phyloP scores from a whole-genome alignment of 208 protist genomes.

The Acanthamoeba healyi region DNA sequence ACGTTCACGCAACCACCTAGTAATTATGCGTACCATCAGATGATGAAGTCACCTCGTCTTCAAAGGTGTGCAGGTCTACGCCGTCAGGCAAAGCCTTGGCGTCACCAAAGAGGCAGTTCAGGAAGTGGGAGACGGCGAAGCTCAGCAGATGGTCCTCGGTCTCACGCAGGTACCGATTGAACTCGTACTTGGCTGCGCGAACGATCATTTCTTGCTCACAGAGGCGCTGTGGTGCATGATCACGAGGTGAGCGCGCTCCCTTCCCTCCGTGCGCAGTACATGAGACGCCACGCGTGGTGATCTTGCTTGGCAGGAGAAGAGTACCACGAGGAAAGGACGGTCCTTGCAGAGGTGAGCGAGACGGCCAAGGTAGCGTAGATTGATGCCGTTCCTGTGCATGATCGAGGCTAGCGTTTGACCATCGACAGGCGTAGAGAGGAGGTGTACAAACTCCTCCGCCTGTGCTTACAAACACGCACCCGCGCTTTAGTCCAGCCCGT shows the following conservation, averaged over 20 bases:
- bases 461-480: too few species aligned
- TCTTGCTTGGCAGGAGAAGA: neutral
- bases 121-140: constrained; percentile 72
- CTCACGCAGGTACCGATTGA: constrained; percentile 64
- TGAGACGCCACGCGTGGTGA: too few species aligned
- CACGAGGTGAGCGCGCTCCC: neutral
- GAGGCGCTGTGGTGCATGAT: constrained; percentile 35
- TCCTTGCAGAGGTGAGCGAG: constrained; percentile 41
- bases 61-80: constrained; percentile 19
- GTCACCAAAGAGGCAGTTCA: constrained; percentile 83
- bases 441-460: constrained; percentile 78
- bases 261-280: too few species aligned
- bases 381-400: constrained; percentile 85
- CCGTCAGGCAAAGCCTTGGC: neutral
- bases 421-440: constrained; percentile 79
- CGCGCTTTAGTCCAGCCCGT: too few species aligned
- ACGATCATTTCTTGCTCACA: constrained; percentile 84
- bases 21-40: neutral
- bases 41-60: neutral
- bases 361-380: constrained; percentile 84
- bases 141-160: constrained; percentile 30
- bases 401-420: constrained; percentile 77
- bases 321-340: constrained; percentile 73
- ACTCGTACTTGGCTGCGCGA: constrained; percentile 78
- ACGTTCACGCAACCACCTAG: too few species aligned